Evolutionary conservation across 2,329 filamentous ascomycete species (phyloP), one percentile per base, ranked within the genome.

Genomic region (Aspergillus awamori): DNA sequence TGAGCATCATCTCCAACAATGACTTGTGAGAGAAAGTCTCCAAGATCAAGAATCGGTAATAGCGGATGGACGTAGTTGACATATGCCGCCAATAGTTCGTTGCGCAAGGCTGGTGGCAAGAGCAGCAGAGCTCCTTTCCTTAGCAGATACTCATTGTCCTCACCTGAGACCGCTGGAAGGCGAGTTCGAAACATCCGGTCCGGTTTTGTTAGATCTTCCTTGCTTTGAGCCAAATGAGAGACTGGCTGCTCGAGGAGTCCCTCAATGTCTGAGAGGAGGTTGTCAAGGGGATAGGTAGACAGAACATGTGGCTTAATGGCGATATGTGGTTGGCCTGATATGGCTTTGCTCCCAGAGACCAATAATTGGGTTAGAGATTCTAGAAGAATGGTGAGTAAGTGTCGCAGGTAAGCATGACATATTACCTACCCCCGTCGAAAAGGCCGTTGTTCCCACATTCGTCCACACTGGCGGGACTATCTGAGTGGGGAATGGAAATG

Each of bases 41-140:
- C 43, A 5, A 64, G 13, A 36, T 63, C 60, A 17, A 64, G 47
- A 22, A 63, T 45, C 6, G 62, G 60, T 11, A 63, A 28, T 2
- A 62, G 41, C 22, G 62, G 62, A 47, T 64, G 62, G 5, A 64
- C 60, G 57, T 60, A 64, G 57, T 54, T 56, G 24, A 64, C 60
- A n/a, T 64, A 64, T 2, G 57, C 57, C 8, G 24, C 33, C 24
- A 54, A 39, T 26, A 54, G 30, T 8, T 41, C 17, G 20, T 54
- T 39, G 2, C 52, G 52, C 38, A 54, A n/a, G 22, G 13, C 15
- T 11, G 7, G 33, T 36, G 33, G 22, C 8, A 39, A 22, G 3
- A 54, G 28, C 52, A 26, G 52, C 33, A 54, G 15, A 8, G 52
- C 52, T n/a, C 52, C 33, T 33, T 54, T 54, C 5, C 5, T 22